Evolutionary conservation across 2,329 filamentous ascomycete species (phyloP).

Genomic region (Clarireedia homoeocarpa): DNA sequence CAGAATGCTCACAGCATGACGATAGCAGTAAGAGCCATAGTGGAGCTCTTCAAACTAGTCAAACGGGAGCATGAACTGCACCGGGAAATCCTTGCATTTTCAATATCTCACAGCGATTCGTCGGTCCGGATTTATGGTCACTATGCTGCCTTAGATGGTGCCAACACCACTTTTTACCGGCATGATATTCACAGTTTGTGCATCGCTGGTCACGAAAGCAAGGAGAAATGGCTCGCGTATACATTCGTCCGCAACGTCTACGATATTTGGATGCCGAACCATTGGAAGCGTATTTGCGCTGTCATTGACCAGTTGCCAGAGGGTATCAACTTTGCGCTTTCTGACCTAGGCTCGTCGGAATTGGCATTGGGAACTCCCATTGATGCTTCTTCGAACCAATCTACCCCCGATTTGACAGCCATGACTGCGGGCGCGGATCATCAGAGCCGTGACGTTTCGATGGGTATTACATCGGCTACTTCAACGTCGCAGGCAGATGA

Average conservation of each 20-base stretch:
- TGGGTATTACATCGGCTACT: no score
- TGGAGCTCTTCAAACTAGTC: slow-evolving; percentile 23
- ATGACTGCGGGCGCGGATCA: no score
- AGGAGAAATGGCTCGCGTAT: slow-evolving; percentile 23
- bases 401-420: no score
- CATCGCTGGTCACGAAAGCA: slow-evolving; percentile 22
- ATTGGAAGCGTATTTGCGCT: slow-evolving; percentile 26
- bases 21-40: slow-evolving; percentile 29
- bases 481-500: no score
- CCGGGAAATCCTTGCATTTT: slow-evolving; percentile 30
- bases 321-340: no score
- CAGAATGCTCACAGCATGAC: slow-evolving; percentile 35
- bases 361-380: no score
- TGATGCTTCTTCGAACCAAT: no score
- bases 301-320: not conserved
- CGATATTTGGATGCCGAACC: slow-evolving; percentile 25
- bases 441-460: no score
- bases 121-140: slow-evolving; percentile 29
- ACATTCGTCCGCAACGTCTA: slow-evolving; percentile 27
- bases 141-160: slow-evolving; percentile 22
- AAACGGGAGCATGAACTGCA: slow-evolving; percentile 16
- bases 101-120: slow-evolving; percentile 2
- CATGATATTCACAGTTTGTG: slow-evolving; percentile 24
- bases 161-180: slow-evolving; percentile 22
- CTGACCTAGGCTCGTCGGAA: no score